Evolutionary conservation across 805 yeast species (phyloP).

Genomic region (Dipodascus albidus): DNA sequence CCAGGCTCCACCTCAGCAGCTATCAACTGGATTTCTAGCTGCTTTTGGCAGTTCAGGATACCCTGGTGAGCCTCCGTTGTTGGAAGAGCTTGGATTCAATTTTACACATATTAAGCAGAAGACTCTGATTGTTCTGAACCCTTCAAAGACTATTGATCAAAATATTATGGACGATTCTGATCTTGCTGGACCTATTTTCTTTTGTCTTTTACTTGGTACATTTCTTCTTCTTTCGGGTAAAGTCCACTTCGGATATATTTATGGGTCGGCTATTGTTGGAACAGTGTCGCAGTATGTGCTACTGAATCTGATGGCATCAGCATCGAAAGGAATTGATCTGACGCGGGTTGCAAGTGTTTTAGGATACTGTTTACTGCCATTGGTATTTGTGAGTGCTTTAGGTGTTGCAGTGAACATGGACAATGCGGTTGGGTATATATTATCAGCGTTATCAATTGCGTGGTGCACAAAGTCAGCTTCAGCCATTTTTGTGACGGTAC

Average conservation of each 20-base stretch:
- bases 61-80: conserved; percentile 85
- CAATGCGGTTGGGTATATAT: conserved; percentile 57
- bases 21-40: conserved; percentile 71
- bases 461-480: conserved; percentile 95
- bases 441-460: conserved; percentile 54
- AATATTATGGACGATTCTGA: conserved; percentile 83
- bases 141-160: conserved; percentile 51
- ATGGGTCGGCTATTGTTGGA: conserved; percentile 92
- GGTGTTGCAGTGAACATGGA: conserved; percentile 61
- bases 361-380: conserved; percentile 88
- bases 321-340: conserved; percentile 30
- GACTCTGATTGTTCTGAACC: conserved; percentile 78
- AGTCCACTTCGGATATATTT: conserved; percentile 92
- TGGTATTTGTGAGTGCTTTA: conserved; percentile 65
- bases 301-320: conserved; percentile 71
- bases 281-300: conserved; percentile 72
- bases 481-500: conserved; percentile 79
- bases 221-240: conserved; percentile 75
- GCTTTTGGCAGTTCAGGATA: conserved; percentile 92
- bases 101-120: conserved; percentile 73
- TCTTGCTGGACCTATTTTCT: conserved; percentile 88
- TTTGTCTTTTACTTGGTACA: conserved; percentile 78
- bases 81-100: conserved; percentile 90
- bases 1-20: conserved; percentile 23
- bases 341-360: conserved; percentile 77